Percentiles rank a stretch among this genome's conserved stretches.
phyloP scores from a whole-genome alignment of 352 stramenopile species.

The Albugo laibachii region DNA sequence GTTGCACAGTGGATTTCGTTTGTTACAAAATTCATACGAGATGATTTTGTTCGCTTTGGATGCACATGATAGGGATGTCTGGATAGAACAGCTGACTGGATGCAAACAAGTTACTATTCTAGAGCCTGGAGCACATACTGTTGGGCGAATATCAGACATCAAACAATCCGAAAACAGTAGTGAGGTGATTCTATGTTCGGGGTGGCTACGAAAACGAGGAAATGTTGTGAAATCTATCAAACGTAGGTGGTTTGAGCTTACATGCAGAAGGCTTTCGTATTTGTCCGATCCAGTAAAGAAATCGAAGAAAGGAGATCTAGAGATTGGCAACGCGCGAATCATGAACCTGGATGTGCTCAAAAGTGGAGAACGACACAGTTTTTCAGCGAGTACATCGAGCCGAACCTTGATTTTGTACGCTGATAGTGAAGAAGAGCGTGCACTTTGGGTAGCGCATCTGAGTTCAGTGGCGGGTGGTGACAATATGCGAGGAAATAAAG shows the following conservation, averaged over 20 bases:
- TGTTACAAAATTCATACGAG: conserved; percentile 44
- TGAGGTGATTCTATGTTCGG: conserved; percentile 50
- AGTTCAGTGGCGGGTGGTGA: conserved; percentile 24
- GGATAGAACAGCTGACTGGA: conserved; percentile 65
- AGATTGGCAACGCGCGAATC: conserved; percentile 30
- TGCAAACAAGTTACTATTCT: conserved; percentile 9
- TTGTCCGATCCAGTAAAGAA: conserved; percentile 52
- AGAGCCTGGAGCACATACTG: conserved; percentile 16
- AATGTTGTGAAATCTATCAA: conserved; percentile 76
- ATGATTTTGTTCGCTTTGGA: conserved; percentile 69
- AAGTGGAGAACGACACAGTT: conserved; percentile 63
- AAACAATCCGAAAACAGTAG: conserved; percentile 33
- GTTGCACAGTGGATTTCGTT: conserved; percentile 53
- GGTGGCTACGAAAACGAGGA: conserved; percentile 67
- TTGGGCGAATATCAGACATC: conserved; percentile 14
- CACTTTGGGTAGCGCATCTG: conserved; percentile 56
- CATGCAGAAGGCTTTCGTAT: conserved; percentile 43
- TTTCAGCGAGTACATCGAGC: conserved; percentile 33
- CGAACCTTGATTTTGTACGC: conserved; percentile 58
- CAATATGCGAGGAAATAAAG: conserved; percentile 7
- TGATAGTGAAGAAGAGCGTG: conserved; percentile 69
- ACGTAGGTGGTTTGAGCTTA: conserved; percentile 70
- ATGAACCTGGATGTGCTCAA: conserved; percentile 58
- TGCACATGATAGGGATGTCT: conserved; percentile 55
- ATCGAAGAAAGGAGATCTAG: conserved; percentile 50